phyloP scores from a whole-genome alignment of 495 filamentous ascomycete species.

The Evernia prunastri region DNA sequence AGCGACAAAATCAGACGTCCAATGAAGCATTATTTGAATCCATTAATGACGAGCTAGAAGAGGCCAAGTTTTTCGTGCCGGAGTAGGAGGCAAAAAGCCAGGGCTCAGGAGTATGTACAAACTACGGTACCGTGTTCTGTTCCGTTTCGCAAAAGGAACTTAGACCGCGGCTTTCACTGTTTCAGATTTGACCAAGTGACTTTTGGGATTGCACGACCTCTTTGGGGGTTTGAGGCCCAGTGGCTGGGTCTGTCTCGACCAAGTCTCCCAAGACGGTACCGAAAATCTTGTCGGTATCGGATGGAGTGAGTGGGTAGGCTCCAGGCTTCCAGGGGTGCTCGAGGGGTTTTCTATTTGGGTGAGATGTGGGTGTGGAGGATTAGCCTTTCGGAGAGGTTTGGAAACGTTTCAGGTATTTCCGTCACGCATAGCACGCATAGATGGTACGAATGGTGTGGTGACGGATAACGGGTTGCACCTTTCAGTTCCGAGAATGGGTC shows the following conservation, averaged over 20 bases:
- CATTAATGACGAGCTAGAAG: not conserved
- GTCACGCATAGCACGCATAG: conserved; percentile 18
- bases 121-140: not conserved
- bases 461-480: not conserved
- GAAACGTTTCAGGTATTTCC: conserved; percentile 24
- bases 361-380: conserved; percentile 9
- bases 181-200: not conserved
- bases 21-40: not conserved
- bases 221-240: not conserved
- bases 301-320: not conserved
- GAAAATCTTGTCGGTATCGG: not conserved
- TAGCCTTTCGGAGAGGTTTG: not conserved
- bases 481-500: not conserved
- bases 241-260: not conserved
- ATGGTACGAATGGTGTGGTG: conserved; percentile 4
- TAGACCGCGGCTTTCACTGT: conserved; percentile 21
- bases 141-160: not conserved
- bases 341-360: not conserved
- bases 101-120: too few relatives aligned
- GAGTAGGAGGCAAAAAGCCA: not conserved
- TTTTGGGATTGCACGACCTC: not conserved
- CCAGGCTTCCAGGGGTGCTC: too few relatives aligned
- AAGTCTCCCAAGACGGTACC: not conserved
- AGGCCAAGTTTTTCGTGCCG: conserved; percentile 23
- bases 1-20: conserved; percentile 22